Evolutionary conservation across 306 rosid genomes (phyloP).

Genomic region (Inga oerstediana): DNA sequence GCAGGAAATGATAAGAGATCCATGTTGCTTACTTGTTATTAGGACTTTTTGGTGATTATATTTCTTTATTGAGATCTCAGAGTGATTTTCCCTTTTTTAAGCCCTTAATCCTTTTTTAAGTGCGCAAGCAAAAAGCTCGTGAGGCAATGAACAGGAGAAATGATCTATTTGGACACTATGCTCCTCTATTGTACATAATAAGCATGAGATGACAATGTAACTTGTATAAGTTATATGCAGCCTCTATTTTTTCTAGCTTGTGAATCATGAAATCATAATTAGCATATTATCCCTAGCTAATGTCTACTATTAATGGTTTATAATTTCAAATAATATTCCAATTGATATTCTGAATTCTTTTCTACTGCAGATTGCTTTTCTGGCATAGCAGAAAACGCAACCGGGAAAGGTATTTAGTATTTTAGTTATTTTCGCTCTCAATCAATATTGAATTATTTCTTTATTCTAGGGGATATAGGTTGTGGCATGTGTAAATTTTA

Average conservation of each 20-base stretch:
- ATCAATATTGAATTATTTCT: neutral
- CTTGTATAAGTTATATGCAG: no score
- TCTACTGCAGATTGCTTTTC: conserved; percentile 75
- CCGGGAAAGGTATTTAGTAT: conserved; percentile 51
- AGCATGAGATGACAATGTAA: no score
- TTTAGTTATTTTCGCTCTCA: conserved; percentile 1
- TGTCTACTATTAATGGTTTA: neutral
- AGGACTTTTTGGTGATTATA: no score
- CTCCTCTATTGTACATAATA: no score
- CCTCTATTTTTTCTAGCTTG: neutral
- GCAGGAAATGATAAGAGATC: no score
- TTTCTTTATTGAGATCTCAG: no score
- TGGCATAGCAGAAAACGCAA: conserved; percentile 43
- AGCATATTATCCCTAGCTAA: neutral
- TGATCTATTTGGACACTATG: no score
- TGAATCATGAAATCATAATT: conserved; percentile 4
- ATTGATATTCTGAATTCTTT: conserved; percentile 35
- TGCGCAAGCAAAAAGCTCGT: neutral
- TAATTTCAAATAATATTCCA: neutral
- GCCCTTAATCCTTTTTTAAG: neutral
- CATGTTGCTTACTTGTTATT: no score
- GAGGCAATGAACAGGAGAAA: no score
- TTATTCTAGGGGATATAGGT: conserved; percentile 12
- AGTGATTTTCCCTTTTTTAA: no score
- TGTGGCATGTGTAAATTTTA: conserved; percentile 14